These are phyloP conservation scores for Aspergillus cavernicola DNA, from an alignment of 495 filamentous ascomycete genomes.

Conservation along the genomic window DNA sequence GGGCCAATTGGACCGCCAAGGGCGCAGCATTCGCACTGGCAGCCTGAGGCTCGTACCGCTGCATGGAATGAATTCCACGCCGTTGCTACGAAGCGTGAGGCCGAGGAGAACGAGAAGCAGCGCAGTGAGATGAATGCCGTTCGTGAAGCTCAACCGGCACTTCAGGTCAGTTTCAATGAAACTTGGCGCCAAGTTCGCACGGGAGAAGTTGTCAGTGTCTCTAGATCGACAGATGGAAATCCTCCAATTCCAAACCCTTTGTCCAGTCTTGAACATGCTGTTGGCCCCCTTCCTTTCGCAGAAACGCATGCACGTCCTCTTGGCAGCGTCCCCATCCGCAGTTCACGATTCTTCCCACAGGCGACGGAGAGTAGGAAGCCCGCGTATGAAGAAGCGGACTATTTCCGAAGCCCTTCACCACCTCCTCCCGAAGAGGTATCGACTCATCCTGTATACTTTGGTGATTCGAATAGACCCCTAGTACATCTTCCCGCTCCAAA, in stretches of 20 bases:
- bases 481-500: conserved; percentile 66
- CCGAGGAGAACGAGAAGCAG: conserved; percentile 36
- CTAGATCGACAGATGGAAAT: conserved; percentile 26
- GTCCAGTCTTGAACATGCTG: conserved; percentile 34
- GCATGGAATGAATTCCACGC: conserved; percentile 52
- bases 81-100: conserved; percentile 40
- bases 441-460: conserved; percentile 67
- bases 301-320: conserved; percentile 36
- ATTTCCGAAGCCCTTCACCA: conserved; percentile 52
- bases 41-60: conserved; percentile 29
- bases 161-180: conserved; percentile 54
- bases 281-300: conserved; percentile 34
- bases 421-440: conserved; percentile 67
- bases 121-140: conserved; percentile 35
- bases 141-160: conserved; percentile 34
- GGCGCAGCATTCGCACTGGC: conserved; percentile 36
- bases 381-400: conserved; percentile 27
- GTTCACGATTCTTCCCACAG: conserved; percentile 70
- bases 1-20: conserved; percentile 52
- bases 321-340: conserved; percentile 41
- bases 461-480: conserved; percentile 58
- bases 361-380: conserved; percentile 41
- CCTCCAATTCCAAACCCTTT: conserved; percentile 30
- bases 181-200: conserved; percentile 59
- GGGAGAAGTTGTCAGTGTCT: conserved; percentile 40